Evolutionary conservation across 345 rosid species (phyloP), one percentile per base, ranked within the genome.

Genomic region (Firmiana major): DNA sequence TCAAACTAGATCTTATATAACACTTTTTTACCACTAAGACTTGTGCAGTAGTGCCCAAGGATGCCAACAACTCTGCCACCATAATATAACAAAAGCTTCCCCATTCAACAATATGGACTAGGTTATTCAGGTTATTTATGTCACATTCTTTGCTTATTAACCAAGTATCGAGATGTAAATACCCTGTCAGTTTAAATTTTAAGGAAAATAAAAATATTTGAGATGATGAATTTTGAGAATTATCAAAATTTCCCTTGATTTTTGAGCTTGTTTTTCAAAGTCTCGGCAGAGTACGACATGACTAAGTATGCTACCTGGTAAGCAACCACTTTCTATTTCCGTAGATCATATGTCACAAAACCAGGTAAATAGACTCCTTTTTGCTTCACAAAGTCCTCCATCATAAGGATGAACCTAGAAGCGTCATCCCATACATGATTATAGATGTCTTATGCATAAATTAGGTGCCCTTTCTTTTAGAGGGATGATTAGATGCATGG

Each of bases 361-460:
- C 53, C 71, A 21, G 53, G 54, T 67, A 45, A 45, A 43, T 67
- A 45, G 21, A 45, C 54, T 22, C 28, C 9, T 22, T 66, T 45
- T 13, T 53, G 6, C 36, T 67, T 67, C 36, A 66, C 53, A 10
- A 24, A 67, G 54, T 67, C 36, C 54, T 66, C 34, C n/a, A 21
- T 22, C 49, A 45, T 43, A 43, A 43, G 34, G 55, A 24, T 68
- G 49, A 36, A 68, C 38, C 36, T 7, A 45, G 72, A 45, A 24
- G 38, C 55, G 13, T 45, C 55, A 67, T 28, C 21, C 3, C 53
- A 12, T 12, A 15, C 54, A 22, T 22, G 6, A 66, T 2, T 6
- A 66, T 66, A 6, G 71, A 66, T 67, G 34, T 21, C 17, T 6
- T 67, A 22, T 12, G 72, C 72, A 68, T 45, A 45, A 68, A 68